phyloP scores from a whole-genome alignment of 2,329 filamentous ascomycete species.

The Arthrobotrys pseudoclavata region DNA sequence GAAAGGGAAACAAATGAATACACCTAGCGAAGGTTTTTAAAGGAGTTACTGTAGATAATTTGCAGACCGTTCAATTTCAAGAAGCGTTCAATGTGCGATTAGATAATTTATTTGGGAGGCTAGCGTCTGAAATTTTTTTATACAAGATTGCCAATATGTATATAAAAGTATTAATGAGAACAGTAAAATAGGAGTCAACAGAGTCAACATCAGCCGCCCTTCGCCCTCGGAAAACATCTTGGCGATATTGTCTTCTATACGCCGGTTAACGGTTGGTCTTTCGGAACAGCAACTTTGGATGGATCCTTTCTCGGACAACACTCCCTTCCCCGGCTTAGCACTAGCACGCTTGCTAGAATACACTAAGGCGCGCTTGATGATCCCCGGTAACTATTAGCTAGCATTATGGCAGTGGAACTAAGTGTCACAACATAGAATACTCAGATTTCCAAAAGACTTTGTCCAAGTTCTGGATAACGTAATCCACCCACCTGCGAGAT shows the following conservation, averaged over 20 bases:
- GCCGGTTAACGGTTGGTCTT: not conserved
- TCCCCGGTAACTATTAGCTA: no score
- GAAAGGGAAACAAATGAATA: not conserved
- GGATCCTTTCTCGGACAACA: no score
- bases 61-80: constrained; percentile 1
- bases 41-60: constrained; percentile 19
- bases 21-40: not conserved
- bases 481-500: no score
- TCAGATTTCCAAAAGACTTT: no score
- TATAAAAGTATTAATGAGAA: constrained; percentile 32
- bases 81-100: not conserved
- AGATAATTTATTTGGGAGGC: constrained; percentile 6
- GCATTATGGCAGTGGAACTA: no score
- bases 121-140: not conserved
- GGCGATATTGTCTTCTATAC: not conserved
- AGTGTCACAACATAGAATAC: no score
- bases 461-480: no score
- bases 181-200: not conserved
- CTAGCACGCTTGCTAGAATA: no score
- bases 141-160: constrained; percentile 9
- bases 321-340: no score
- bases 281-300: not conserved
- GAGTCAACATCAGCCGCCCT: not conserved
- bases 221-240: not conserved
- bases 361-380: no score